Evolutionary conservation across 345 rosid species (phyloP).

Genomic region (Eucalyptus regnans): DNA sequence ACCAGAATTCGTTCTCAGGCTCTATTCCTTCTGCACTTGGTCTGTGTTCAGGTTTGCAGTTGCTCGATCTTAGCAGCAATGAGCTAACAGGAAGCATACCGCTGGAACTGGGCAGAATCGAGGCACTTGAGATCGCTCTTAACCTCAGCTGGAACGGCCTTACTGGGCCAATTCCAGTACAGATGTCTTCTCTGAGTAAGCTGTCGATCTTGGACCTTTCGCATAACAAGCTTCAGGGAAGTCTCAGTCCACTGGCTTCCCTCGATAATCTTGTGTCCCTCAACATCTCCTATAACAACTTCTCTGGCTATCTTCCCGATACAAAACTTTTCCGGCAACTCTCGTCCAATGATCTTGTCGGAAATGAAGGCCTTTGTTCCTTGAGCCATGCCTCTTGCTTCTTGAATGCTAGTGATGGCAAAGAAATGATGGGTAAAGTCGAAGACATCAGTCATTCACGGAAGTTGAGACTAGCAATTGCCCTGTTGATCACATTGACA

Average conservation of each 20-base stretch:
- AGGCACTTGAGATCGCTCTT: constrained; percentile 80
- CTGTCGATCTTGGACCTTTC: constrained; percentile 78
- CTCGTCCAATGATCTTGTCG: constrained; percentile 35
- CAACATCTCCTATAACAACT: constrained; percentile 71
- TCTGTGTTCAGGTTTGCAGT: constrained; percentile 64
- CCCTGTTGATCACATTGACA: constrained; percentile 54
- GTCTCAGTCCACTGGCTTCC: constrained; percentile 36
- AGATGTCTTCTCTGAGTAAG: constrained; percentile 66
- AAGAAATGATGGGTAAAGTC: constrained; percentile 7
- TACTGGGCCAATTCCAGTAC: constrained; percentile 62
- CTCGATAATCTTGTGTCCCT: constrained; percentile 79
- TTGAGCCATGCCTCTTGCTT: constrained; percentile 55
- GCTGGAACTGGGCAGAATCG: constrained; percentile 47
- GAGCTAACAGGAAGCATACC: constrained; percentile 66
- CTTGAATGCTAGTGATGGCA: constrained; percentile 12
- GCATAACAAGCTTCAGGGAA: constrained; percentile 68
- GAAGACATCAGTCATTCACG: constrained; percentile 18
- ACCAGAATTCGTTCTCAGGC: constrained; percentile 63
- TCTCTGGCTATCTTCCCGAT: constrained; percentile 86
- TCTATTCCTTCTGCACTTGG: constrained; percentile 61
- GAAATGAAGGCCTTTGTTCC: constrained; percentile 65
- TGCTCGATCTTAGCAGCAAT: constrained; percentile 87
- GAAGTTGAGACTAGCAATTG: constrained; percentile 67
- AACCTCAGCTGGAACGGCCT: constrained; percentile 79
- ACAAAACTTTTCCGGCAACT: constrained; percentile 69